phyloP scores from a whole-genome alignment of 2,329 filamentous ascomycete species.

The Nakataea oryzae region DNA sequence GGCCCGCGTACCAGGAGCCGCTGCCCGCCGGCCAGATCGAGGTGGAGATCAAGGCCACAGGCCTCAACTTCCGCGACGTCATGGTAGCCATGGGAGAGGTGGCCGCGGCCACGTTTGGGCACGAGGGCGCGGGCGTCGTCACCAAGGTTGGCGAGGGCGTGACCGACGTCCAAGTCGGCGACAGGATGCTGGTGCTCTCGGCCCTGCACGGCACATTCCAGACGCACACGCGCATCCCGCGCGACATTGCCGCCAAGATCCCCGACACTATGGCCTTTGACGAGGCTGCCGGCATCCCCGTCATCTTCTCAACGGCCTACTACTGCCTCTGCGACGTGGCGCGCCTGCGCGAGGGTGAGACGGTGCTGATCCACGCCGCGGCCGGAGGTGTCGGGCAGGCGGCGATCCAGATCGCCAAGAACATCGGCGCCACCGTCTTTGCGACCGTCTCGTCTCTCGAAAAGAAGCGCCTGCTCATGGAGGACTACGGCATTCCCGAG shows the following conservation, averaged over 20 bases:
- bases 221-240: background rate
- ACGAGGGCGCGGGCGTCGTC: slow-evolving; percentile 18
- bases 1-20: slow-evolving; percentile 5
- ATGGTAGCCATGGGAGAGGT: slow-evolving; percentile 18
- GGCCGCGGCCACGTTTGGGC: slow-evolving; percentile 11
- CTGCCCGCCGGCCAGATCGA: slow-evolving; percentile 14
- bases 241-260: slow-evolving; percentile 11
- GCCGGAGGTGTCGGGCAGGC: slow-evolving; percentile 31
- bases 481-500: slow-evolving; percentile 18
- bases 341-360: slow-evolving; percentile 11
- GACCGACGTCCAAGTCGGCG: slow-evolving; percentile 16
- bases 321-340: slow-evolving; percentile 12
- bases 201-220: background rate
- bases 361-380: slow-evolving; percentile 32
- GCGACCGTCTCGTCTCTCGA: slow-evolving; percentile 21
- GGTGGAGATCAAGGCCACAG: slow-evolving; percentile 18
- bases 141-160: slow-evolving; percentile 8
- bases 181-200: slow-evolving; percentile 16
- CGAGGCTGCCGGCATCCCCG: slow-evolving; percentile 17
- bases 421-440: slow-evolving; percentile 28
- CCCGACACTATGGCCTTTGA: slow-evolving; percentile 9
- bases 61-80: slow-evolving; percentile 25
- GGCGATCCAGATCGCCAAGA: slow-evolving; percentile 28
- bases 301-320: slow-evolving; percentile 18
- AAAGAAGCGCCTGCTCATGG: slow-evolving; percentile 21